Percentiles rank a stretch among this genome's conserved stretches.
phyloP scores from a whole-genome alignment of 306 rosid genomes.

The Fragaria nilgerrensis region DNA sequence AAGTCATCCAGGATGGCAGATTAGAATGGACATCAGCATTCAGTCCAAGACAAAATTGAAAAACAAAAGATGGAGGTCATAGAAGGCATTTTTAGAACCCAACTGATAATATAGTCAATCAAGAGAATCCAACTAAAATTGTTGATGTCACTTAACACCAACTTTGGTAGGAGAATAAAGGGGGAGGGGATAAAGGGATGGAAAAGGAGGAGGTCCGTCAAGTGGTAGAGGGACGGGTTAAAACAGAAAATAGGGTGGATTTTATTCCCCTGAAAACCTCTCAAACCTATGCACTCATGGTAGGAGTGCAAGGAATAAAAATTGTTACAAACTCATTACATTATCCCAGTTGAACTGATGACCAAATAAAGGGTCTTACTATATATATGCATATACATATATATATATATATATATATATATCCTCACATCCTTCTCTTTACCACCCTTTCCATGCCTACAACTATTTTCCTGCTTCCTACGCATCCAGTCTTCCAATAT shows the following conservation, averaged over 20 bases:
- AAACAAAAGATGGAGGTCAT: background rate
- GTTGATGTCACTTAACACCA: background rate
- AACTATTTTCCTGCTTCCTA: background rate
- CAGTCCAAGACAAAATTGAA: background rate
- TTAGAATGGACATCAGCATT: background rate
- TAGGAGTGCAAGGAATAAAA: background rate
- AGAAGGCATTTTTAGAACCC: background rate
- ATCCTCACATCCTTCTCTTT: background rate
- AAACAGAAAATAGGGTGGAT: background rate
- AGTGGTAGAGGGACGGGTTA: background rate
- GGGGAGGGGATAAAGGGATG: background rate
- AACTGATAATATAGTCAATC: background rate
- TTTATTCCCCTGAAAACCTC: background rate
- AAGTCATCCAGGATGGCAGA: slow-evolving; percentile 5
- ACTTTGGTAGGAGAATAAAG: background rate
- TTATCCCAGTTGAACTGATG: background rate
- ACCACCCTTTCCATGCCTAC: slow-evolving; percentile 9
- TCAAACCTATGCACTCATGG: background rate
- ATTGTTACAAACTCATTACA: background rate
- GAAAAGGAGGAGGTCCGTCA: background rate
- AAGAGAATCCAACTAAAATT: background rate
- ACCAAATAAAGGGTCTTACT: background rate
- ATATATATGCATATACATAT: background rate
- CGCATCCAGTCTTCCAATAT: background rate
- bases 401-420: too few species aligned